Base-by-base conservation (phyloP, 139 green algal species). In the Trebouxia sp. region DNA sequence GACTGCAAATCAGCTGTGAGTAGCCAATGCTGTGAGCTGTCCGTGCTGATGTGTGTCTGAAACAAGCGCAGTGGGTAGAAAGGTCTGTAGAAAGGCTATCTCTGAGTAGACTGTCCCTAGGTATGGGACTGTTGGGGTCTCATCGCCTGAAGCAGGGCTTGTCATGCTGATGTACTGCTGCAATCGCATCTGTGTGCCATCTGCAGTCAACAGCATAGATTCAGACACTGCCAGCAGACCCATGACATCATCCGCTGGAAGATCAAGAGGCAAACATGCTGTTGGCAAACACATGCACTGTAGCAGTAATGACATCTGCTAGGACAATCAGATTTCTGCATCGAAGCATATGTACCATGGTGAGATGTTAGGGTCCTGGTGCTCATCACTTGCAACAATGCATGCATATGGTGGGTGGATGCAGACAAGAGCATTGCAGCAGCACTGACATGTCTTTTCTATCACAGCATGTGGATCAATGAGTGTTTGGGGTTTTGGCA, bases 81-180 rank as follows among this genome's bases (percentile, higher is more conserved):
- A 72, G 11, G 15, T 35, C 37, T 72, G 32, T 15, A 72, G 12
- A 24, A 72, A 72, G 10, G 62, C 62, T 72, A 12, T 24, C 26
- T 72, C 62, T n/a, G 62, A 28, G 14, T 72, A 72, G 11, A 72
- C 62, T 72, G 62, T 72, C 32, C 62, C 62, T 30, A 72, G 62
- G 9, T 45, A 35, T 26, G 32, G 10, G 8, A 35, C 32, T n/a
- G 35, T 15, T 41, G 62, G 43, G 7, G 62, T n/a, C 9, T 14
- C 35, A 66, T 72, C 12, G 10, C 10, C 11, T 45, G 28, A 42
- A 17, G 62, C 28, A 35, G 15, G 20, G 14, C 32, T n/a, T 30
- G 62, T 72, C 74, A 80, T 65, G n/a, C 47, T 65, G 74, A 65
- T 80, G 30, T 47, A 65, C n/a, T 47, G 22, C 32, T 39, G 7